These are phyloP conservation scores for slime mould (Dictyostelium discoideum) DNA, from an alignment of 78 protist species.

Conservation along the genomic window dicty_2.7 NC_007089.4:1408001-1408500, in stretches of 20 bases:
- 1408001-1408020: background rate
- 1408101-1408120: background rate
- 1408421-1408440: conserved; percentile 1
- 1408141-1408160: conserved; percentile 15
- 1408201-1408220: conserved; percentile 72
- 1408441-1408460: background rate
- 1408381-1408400: conserved; percentile 69
- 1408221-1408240: conserved; percentile 81
- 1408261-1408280: conserved; percentile 88
- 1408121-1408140: conserved; percentile 38
- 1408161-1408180: conserved; percentile 79
- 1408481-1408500: background rate
- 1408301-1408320: conserved; percentile 22
- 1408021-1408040: conserved; percentile 30
- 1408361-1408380: conserved; percentile 77
- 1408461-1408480: background rate
- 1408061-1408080: conserved; percentile 26
- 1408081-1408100: conserved; percentile 26
- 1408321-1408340: conserved; percentile 79
- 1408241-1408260: conserved; percentile 86
- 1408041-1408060: conserved; percentile 1
- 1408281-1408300: conserved; percentile 41
- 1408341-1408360: conserved; percentile 75
- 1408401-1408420: conserved; percentile 39
- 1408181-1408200: conserved; percentile 42